These are phyloP conservation scores for Discostella pseudostelligera DNA, from an alignment of 108 stramenopile genomes.

Conservation along the genomic window DNA sequence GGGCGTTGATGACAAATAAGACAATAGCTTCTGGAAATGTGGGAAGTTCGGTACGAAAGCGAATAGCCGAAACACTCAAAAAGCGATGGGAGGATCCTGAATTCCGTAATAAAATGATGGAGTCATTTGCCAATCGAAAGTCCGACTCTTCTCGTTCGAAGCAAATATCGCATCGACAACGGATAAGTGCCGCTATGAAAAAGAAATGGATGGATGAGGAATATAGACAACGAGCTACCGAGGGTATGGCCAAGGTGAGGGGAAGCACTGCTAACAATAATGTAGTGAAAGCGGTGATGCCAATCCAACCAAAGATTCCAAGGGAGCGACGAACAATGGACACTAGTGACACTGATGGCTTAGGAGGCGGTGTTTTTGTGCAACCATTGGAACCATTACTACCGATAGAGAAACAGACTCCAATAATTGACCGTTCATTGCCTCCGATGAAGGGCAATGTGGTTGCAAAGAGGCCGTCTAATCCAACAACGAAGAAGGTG, in stretches of 20 bases:
- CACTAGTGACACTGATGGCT: background rate
- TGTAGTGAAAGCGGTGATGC: slow-evolving; percentile 15
- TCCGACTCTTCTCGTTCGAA: slow-evolving; percentile 8
- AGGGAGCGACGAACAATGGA: slow-evolving; percentile 7
- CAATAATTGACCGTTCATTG: background rate
- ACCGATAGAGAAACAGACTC: slow-evolving; percentile 5
- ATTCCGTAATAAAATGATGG: slow-evolving; percentile 69
- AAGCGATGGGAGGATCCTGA: slow-evolving; percentile 80
- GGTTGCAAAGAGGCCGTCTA: background rate
- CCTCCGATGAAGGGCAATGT: slow-evolving; percentile 4
- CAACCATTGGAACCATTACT: slow-evolving; percentile 4
- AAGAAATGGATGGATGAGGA: slow-evolving; percentile 78
- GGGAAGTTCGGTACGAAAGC: slow-evolving; percentile 44
- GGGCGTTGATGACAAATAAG: slow-evolving; percentile 56
- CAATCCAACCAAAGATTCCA: slow-evolving; percentile 27
- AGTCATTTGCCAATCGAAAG: slow-evolving; percentile 58
- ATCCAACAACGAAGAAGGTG: background rate
- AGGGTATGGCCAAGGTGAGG: slow-evolving; percentile 54
- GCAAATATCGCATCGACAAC: slow-evolving; percentile 51
- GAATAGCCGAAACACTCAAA: slow-evolving; percentile 68
- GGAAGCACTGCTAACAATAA: slow-evolving; percentile 10
- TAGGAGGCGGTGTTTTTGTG: background rate
- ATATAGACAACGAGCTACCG: slow-evolving; percentile 65
- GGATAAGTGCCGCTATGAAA: slow-evolving; percentile 82
- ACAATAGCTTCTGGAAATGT: slow-evolving; percentile 34